These are phyloP conservation scores for Tetrahymena borealis DNA, from an alignment of 73 alveolate genomes.

Conservation along the genomic window DNA sequence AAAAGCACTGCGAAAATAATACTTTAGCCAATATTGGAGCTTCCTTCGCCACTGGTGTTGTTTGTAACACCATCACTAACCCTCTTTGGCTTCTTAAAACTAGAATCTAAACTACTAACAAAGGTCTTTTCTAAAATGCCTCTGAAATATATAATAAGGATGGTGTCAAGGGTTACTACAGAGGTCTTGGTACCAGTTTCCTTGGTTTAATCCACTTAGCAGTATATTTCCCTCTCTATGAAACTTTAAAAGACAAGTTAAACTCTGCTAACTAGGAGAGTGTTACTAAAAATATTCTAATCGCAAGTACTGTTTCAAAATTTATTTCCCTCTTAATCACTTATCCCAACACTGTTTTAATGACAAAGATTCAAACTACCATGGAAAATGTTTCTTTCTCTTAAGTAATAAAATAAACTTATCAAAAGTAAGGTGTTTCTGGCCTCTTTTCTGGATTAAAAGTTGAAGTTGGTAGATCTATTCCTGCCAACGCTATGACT, in stretches of 20 bases:
- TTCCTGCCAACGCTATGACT: background rate
- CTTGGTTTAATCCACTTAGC: background rate
- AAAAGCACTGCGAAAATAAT: background rate
- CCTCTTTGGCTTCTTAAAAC: background rate
- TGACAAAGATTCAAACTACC: background rate
- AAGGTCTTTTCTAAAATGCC: background rate
- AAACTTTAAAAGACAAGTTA: background rate
- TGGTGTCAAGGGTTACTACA: background rate
- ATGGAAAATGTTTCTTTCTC: background rate
- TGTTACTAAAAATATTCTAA: background rate
- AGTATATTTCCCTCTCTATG: background rate
- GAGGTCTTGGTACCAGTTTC: slow-evolving; percentile 1
- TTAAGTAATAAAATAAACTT: background rate
- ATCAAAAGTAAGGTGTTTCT: background rate
- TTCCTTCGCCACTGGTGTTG: background rate
- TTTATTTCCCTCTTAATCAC: background rate
- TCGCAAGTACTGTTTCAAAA: background rate
- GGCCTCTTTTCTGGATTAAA: background rate
- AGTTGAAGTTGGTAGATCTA: background rate
- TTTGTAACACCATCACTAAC: background rate
- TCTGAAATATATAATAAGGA: background rate
- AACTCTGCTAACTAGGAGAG: background rate
- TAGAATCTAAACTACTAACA: background rate
- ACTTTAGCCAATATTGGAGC: background rate
- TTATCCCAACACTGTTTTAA: background rate